phyloP scores from a whole-genome alignment of 148 eudicot genomes.

The Chenopodium quinoa region DNA sequence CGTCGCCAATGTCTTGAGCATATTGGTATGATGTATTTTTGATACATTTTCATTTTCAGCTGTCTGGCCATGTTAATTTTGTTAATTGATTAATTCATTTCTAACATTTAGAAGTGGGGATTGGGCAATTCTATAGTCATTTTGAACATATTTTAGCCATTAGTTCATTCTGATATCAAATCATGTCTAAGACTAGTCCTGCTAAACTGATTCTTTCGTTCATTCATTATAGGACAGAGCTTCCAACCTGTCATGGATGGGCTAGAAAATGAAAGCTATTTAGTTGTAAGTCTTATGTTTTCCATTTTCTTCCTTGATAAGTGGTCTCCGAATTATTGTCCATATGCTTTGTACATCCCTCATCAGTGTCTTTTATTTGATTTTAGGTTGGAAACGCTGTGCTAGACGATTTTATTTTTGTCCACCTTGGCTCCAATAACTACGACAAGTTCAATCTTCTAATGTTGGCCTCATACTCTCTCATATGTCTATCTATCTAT shows the following conservation, averaged over 20 bases:
- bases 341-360: slow-evolving; percentile 4
- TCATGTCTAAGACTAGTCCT: neutral
- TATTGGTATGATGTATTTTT: slow-evolving; percentile 55
- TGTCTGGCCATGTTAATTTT: neutral
- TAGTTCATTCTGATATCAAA: too few species aligned
- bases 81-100: neutral
- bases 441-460: slow-evolving; percentile 92
- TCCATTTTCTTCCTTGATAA: neutral
- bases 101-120: neutral
- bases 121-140: neutral
- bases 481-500: neutral
- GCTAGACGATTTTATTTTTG: slow-evolving; percentile 72
- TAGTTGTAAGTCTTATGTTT: slow-evolving; percentile 57
- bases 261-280: slow-evolving; percentile 55
- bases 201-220: slow-evolving; percentile 3
- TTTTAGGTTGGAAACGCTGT: slow-evolving; percentile 85
- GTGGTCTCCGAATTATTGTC: neutral
- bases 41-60: neutral
- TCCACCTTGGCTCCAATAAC: slow-evolving; percentile 75
- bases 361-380: slow-evolving; percentile 11
- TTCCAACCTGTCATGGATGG: slow-evolving; percentile 82
- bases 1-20: slow-evolving; percentile 74
- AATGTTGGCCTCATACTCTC: slow-evolving; percentile 47
- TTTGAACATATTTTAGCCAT: neutral
- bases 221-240: slow-evolving; percentile 54